phyloP scores from a whole-genome alignment of 2,329 filamentous ascomycete genomes.

The Aureobasidium sp. region DNA sequence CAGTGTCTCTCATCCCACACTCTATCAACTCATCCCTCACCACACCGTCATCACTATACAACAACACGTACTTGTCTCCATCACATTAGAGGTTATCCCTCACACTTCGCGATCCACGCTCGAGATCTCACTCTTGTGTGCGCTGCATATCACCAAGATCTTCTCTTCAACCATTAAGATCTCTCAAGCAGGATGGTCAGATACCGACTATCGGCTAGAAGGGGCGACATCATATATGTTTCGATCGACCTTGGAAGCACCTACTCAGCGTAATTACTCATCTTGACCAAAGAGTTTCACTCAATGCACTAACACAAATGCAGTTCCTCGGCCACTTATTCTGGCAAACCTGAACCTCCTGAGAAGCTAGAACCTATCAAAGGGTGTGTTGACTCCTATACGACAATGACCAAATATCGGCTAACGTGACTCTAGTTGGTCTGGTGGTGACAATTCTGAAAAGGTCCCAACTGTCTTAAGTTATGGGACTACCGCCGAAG shows the following conservation, averaged over 20 bases:
- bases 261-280: conserved; percentile 41
- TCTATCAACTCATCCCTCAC: neutral
- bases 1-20: neutral
- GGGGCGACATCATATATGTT: neutral
- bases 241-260: conserved; percentile 60
- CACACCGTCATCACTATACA: neutral
- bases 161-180: neutral
- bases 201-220: neutral
- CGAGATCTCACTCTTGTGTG: neutral
- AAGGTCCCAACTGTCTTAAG: conserved; percentile 59
- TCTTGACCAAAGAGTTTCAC: neutral
- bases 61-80: too few species aligned
- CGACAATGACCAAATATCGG: neutral
- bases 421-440: conserved; percentile 43
- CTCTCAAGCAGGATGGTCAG: neutral
- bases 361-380: neutral
- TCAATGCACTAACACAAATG: neutral
- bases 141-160: neutral
- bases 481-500: conserved; percentile 79
- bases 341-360: conserved; percentile 51
- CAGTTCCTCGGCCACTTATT: conserved; percentile 62
- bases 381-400: conserved; percentile 31
- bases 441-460: conserved; percentile 55
- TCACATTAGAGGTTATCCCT: neutral
- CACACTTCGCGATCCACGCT: neutral